Evolutionary conservation across 176 grass and related monocot genomes (phyloP), one percentile per base, ranked within the genome.

Genomic region (Zizania latifolia): DNA sequence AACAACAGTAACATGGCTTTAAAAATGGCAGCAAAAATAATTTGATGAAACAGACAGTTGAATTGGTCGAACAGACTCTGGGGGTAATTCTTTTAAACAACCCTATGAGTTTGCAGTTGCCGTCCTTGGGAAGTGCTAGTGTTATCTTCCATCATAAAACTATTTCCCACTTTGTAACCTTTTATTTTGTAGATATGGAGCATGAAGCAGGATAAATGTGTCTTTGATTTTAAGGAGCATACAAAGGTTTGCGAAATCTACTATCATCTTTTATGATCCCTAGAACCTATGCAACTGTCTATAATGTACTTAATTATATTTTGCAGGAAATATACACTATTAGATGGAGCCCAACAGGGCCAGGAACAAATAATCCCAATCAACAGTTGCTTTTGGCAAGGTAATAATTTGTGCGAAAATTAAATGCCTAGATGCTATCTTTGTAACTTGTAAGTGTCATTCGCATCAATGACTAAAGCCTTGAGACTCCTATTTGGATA

Each of bases 281-380:
- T 51, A 11, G 17, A 38, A 39, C 38, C 45, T 45, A 17, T 63
- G 19, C 57, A 65, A 69, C 26, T 58, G 38, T 78, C 24, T 77
- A 15, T 60, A 54, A 73, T 50, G 13, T 82, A 45, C 57, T 71
- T 5, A 69, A 79, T 38, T 86, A 40, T 65, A 34, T 76, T 81
- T 69, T 88, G 4, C 83, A 97, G 93, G 94, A 98, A 82, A 93
- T 98, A 82, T 98, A 98, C 51, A 98, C 94, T 45, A 98, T 98
- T 87, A 89, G 88, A 87, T 98, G 94, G 94, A 94, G 90, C 75
- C 94, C 94, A 31, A 94, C 94, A 45, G 94, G 94, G 8, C 56
- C 58, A 65, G 94, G 94, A 60, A 91, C 94, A 45, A 91, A 63
- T 34, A 93, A 91, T 74, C 90, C 94, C 33, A 91, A 91, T 78